These are phyloP conservation scores for Chrysosporium keratinophilum DNA, from an alignment of 2,329 filamentous ascomycete genomes.

Conservation along the genomic window DNA sequence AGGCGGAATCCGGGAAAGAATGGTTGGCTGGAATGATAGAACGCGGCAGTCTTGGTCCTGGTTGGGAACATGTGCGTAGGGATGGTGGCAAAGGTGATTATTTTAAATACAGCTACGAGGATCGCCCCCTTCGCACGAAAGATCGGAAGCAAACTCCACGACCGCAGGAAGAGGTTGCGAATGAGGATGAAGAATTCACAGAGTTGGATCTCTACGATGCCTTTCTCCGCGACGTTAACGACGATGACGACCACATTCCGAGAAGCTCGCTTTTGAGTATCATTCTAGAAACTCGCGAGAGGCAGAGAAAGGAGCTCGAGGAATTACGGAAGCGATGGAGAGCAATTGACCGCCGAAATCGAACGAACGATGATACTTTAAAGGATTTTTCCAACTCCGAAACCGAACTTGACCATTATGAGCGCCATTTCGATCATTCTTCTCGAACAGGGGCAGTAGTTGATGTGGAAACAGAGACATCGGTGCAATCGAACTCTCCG, in stretches of 20 bases:
- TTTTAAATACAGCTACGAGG: conserved; percentile 11
- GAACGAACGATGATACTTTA: conserved; percentile 10
- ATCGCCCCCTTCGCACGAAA: background rate
- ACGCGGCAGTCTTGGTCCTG: conserved; percentile 34
- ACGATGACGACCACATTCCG: conserved; percentile 25
- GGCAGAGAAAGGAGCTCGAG: conserved; percentile 20
- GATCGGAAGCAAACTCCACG: conserved; percentile 18
- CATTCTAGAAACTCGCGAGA: conserved; percentile 26
- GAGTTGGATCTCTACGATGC: conserved; percentile 47
- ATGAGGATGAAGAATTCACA: conserved; percentile 27
- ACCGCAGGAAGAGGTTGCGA: conserved; percentile 26
- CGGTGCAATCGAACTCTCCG: background rate
- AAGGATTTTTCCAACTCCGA: background rate
- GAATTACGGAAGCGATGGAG: conserved; percentile 13
- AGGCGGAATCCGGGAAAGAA: conserved; percentile 26
- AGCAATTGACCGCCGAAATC: conserved; percentile 13
- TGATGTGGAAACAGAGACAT: background rate
- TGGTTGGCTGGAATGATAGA: conserved; percentile 35
- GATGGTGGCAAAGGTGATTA: conserved; percentile 16
- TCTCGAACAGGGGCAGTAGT: background rate
- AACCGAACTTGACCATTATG: conserved; percentile 12
- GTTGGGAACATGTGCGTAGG: conserved; percentile 27
- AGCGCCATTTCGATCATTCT: background rate
- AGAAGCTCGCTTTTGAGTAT: conserved; percentile 29
- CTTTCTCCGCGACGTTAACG: conserved; percentile 33